phyloP scores from a whole-genome alignment of 2,329 filamentous ascomycete species.

The Fusarium sp. region DNA sequence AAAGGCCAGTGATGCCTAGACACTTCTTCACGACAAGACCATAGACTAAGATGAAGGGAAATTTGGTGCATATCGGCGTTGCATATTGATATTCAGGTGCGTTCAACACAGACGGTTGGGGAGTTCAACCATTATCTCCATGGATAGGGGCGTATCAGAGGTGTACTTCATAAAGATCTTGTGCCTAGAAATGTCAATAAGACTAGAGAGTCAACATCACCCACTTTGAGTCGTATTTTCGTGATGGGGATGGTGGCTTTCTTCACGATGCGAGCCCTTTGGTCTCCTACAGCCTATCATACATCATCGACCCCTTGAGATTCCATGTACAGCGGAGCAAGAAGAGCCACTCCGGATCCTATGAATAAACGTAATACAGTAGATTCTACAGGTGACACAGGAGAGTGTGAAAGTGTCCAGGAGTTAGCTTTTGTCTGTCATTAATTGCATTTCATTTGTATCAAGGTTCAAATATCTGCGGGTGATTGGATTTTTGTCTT shows the following conservation, averaged over 20 bases:
- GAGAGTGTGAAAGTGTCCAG: not conserved
- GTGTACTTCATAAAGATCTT: not conserved
- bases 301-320: not conserved
- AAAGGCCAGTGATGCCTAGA: not conserved
- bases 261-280: not conserved
- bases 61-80: slow-evolving; percentile 10
- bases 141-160: not conserved
- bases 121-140: slow-evolving; percentile 23
- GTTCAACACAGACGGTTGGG: slow-evolving; percentile 30
- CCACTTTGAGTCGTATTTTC: not conserved
- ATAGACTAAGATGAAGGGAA: slow-evolving; percentile 8
- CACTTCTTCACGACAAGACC: not conserved
- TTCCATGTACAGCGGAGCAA: too few relatives aligned
- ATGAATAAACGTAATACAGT: not conserved
- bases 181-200: not conserved
- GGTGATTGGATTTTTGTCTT: not conserved
- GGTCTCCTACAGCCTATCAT: not conserved
- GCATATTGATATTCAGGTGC: slow-evolving; percentile 13
- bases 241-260: not conserved
- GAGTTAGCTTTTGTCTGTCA: not conserved
- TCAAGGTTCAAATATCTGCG: not conserved
- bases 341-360: too few relatives aligned
- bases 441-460: not conserved
- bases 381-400: not conserved
- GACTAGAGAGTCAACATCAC: not conserved